phyloP scores from a whole-genome alignment of 768 basidiomycete species.

The Agrocybe chaxingu region DNA sequence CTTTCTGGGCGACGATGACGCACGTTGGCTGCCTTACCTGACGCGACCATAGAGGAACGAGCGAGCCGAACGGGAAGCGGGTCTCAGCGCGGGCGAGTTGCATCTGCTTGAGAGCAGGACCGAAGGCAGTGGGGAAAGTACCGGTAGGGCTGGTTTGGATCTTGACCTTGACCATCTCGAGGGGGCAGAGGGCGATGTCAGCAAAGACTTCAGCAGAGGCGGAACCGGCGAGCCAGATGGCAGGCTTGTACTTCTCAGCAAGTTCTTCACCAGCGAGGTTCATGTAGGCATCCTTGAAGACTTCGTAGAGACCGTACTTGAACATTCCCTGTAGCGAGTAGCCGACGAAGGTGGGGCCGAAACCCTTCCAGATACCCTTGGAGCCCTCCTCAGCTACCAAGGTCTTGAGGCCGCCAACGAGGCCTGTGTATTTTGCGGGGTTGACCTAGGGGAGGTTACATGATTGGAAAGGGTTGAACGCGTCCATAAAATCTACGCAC shows the following conservation, averaged over 20 bases:
- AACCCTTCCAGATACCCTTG: conserved; percentile 89
- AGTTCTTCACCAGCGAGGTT: conserved; percentile 86
- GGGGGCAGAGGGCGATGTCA: conserved; percentile 92
- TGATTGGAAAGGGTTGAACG: background rate
- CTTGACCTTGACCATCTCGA: conserved; percentile 93
- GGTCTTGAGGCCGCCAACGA: conserved; percentile 54
- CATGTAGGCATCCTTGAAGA: conserved; percentile 93
- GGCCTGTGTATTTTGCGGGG: conserved; percentile 72
- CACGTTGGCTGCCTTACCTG: conserved; percentile 45
- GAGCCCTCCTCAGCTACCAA: conserved; percentile 80
- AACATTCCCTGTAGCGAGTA: conserved; percentile 97
- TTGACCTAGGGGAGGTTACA: conserved; percentile 49
- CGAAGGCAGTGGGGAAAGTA: conserved; percentile 76
- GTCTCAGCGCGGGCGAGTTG: conserved; percentile 61
- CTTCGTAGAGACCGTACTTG: conserved; percentile 97
- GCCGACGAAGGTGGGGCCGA: conserved; percentile 90
- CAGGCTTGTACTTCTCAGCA: conserved; percentile 76
- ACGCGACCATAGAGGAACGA: conserved; percentile 86
- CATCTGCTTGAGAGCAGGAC: conserved; percentile 73
- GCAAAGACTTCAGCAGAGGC: conserved; percentile 96
- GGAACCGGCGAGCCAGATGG: conserved; percentile 92
- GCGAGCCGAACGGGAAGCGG: conserved; percentile 81
- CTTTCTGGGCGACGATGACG: background rate
- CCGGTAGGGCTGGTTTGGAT: conserved; percentile 77
- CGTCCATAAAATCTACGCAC: conserved; percentile 34